Evolutionary conservation across 495 filamentous ascomycete species (phyloP).

Genomic region (Saxispiralis lemnorum): DNA sequence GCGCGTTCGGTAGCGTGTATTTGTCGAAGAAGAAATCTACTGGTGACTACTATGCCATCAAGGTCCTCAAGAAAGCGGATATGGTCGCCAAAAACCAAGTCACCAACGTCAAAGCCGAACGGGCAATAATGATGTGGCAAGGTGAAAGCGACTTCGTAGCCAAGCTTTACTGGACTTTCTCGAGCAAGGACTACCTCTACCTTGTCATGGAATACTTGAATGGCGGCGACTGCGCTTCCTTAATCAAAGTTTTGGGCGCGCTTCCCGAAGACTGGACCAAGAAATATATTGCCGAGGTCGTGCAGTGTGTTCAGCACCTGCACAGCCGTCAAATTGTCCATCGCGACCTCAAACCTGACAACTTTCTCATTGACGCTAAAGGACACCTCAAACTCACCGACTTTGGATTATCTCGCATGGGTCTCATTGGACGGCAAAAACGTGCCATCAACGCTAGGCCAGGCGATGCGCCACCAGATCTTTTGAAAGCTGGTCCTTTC

Average conservation of each 20-base stretch:
- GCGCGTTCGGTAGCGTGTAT: slow-evolving; percentile 95
- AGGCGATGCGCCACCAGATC: slow-evolving; percentile 67
- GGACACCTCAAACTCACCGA: slow-evolving; percentile 94
- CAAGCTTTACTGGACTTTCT: slow-evolving; percentile 98
- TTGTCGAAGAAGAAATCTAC: slow-evolving; percentile 95
- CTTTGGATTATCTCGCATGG: slow-evolving; percentile 95
- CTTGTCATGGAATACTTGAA: slow-evolving; percentile 99
- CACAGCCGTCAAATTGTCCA: slow-evolving; percentile 90
- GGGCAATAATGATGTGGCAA: slow-evolving; percentile 99
- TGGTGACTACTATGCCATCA: slow-evolving; percentile 95
- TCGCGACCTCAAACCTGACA: slow-evolving; percentile 92
- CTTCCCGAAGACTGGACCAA: slow-evolving; percentile 93
- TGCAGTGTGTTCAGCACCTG: slow-evolving; percentile 86
- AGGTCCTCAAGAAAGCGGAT: slow-evolving; percentile 94
- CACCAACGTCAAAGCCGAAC: slow-evolving; percentile 94
- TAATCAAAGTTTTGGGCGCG: slow-evolving; percentile 82
- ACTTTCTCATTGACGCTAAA: slow-evolving; percentile 89
- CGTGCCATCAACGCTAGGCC: slow-evolving; percentile 61
- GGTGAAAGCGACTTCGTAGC: slow-evolving; percentile 98
- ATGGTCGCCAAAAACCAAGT: slow-evolving; percentile 99
- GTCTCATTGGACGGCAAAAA: slow-evolving; percentile 88
- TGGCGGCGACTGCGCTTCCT: slow-evolving; percentile 87
- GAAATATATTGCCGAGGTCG: slow-evolving; percentile 89
- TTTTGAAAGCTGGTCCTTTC: slow-evolving; percentile 85
- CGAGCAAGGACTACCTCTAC: slow-evolving; percentile 97